Conservation (phyloP, 768 basidiomycete species). For the Boletus eberwhitei region DNA sequence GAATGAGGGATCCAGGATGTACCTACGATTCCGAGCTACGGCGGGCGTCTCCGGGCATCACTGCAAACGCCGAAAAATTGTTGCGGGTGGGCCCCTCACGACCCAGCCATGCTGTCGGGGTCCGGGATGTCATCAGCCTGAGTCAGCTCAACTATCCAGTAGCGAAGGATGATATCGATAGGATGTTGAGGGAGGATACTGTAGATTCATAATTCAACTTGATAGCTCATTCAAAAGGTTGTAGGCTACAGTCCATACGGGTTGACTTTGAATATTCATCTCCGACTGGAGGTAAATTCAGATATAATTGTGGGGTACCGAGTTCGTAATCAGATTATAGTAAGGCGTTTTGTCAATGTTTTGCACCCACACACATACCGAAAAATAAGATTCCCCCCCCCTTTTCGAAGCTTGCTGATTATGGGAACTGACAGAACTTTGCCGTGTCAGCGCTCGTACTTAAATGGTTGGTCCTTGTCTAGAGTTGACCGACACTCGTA, state of each 20-base stretch:
- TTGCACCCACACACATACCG: not conserved
- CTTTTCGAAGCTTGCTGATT: slow-evolving; percentile 12
- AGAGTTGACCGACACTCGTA: not conserved
- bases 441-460: slow-evolving; percentile 15
- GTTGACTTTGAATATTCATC: too few relatives aligned
- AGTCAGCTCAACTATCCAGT: not conserved
- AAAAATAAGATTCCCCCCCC: slow-evolving; percentile 8
- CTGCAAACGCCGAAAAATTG: not conserved
- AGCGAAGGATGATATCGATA: not conserved
- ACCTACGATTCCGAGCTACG: not conserved
- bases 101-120: not conserved
- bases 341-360: not conserved
- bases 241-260: too few relatives aligned
- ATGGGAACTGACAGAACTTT: slow-evolving; percentile 18
- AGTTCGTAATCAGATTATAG: slow-evolving; percentile 11
- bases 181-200: not conserved
- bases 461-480: slow-evolving; percentile 5
- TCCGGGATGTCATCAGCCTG: not conserved
- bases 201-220: too few relatives aligned
- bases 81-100: too few relatives aligned
- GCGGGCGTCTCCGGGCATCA: not conserved
- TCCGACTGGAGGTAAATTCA: not conserved
- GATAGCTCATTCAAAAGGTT: too few relatives aligned
- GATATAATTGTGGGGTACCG: not conserved
- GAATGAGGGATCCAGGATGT: not conserved